phyloP scores from a whole-genome alignment of 2,329 filamentous ascomycete genomes.

The Periconia sp. region DNA sequence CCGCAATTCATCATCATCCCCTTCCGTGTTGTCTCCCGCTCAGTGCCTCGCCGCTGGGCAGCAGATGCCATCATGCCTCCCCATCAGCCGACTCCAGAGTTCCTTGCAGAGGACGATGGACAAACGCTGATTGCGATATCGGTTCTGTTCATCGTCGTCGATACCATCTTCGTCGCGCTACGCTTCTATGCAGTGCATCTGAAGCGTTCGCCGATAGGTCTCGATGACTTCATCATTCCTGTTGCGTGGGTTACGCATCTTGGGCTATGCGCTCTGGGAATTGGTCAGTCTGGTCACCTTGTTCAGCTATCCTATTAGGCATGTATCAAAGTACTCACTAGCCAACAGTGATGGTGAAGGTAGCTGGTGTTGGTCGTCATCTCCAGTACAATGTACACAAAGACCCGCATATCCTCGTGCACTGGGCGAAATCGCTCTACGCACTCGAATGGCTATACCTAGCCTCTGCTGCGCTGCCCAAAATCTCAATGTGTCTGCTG shows the following conservation, averaged over 20 bases:
- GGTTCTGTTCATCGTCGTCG: slow-evolving; percentile 8
- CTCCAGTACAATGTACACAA: slow-evolving; percentile 1
- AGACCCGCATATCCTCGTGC: slow-evolving; percentile 1
- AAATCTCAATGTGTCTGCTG: slow-evolving; percentile 8
- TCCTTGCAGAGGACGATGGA: slow-evolving; percentile 8
- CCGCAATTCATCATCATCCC: too few relatives aligned
- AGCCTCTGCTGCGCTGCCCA: slow-evolving; percentile 5
- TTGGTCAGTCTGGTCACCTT: slow-evolving; percentile 2
- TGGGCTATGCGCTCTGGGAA: slow-evolving; percentile 6
- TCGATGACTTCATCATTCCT: slow-evolving; percentile 9
- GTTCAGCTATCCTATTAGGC: too few relatives aligned
- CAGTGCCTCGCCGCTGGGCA: too few relatives aligned
- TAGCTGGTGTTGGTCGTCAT: neutral
- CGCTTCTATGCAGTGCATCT: slow-evolving; percentile 2
- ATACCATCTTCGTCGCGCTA: slow-evolving; percentile 9
- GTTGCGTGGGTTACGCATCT: slow-evolving; percentile 6
- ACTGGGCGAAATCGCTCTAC: slow-evolving; percentile 11
- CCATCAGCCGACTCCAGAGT: neutral
- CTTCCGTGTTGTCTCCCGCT: too few relatives aligned
- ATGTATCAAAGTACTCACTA: too few relatives aligned
- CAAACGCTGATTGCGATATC: slow-evolving; percentile 2
- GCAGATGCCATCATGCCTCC: too few relatives aligned
- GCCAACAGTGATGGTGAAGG: too few relatives aligned
- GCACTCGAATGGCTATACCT: slow-evolving; percentile 12
- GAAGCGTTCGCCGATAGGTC: neutral